Conservation (phyloP, 495 filamentous ascomycete species). For the Neurospora terricola region DNA sequence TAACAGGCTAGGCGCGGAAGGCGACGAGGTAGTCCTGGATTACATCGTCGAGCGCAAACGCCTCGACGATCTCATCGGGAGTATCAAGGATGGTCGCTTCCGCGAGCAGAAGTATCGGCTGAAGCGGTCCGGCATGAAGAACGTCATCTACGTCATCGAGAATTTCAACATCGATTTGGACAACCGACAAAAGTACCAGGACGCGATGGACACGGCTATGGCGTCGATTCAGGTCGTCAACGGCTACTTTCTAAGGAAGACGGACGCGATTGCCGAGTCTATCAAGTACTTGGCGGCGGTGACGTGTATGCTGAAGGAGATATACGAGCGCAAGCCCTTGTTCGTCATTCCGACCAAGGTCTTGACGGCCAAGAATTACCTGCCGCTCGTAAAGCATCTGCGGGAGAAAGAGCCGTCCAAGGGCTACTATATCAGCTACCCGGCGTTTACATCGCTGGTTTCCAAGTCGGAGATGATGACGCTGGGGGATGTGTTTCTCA, state of each 20-base stretch:
- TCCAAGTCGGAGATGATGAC: constrained; percentile 68
- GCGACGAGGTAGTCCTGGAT: constrained; percentile 71
- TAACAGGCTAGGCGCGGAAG: constrained; percentile 42
- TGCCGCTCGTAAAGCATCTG: constrained; percentile 53
- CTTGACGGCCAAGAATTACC: constrained; percentile 60
- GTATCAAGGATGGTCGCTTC: constrained; percentile 76
- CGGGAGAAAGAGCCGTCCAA: constrained; percentile 31
- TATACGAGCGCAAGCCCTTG: constrained; percentile 48
- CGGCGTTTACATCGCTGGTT: constrained; percentile 58
- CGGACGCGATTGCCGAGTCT: constrained; percentile 66
- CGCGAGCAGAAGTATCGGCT: constrained; percentile 82
- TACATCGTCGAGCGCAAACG: constrained; percentile 79
- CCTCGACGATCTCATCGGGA: constrained; percentile 67
- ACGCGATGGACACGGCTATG: constrained; percentile 63
- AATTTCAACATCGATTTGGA: constrained; percentile 48
- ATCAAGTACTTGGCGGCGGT: constrained; percentile 70
- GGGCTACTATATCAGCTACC: constrained; percentile 58
- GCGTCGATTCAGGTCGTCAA: constrained; percentile 74
- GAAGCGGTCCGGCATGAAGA: constrained; percentile 56
- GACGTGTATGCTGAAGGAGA: constrained; percentile 56
- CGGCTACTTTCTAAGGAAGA: constrained; percentile 74
- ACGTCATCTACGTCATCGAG: constrained; percentile 76
- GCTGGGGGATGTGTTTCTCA: constrained; percentile 65
- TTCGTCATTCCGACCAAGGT: constrained; percentile 55
- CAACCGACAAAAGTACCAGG: constrained; percentile 43